Evolutionary conservation across 805 yeast genomes (phyloP).

Genomic region (Sugiyamaella qingdaonensis): DNA sequence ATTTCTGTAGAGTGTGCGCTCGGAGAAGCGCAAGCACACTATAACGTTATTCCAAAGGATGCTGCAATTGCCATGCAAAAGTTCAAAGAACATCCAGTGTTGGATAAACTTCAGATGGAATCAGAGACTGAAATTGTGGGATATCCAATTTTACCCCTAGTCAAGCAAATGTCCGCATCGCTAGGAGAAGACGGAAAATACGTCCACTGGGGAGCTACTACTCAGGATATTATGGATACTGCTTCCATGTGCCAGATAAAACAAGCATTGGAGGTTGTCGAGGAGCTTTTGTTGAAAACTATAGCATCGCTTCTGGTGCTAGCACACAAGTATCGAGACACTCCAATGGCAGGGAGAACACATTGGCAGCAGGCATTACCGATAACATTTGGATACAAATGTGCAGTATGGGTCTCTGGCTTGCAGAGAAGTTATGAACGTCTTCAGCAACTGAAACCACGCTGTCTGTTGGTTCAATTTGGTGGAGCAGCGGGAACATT

Average conservation of each 20-base stretch:
- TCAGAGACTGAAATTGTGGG: slow-evolving; percentile 4
- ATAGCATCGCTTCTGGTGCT: not conserved
- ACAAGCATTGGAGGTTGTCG: slow-evolving; percentile 1
- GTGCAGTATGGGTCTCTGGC: slow-evolving; percentile 7
- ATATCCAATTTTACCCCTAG: slow-evolving; percentile 1
- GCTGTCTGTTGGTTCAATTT: slow-evolving; percentile 3
- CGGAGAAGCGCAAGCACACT: not conserved
- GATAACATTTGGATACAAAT: slow-evolving; percentile 4
- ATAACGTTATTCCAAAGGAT: not conserved
- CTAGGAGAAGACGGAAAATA: slow-evolving; percentile 1
- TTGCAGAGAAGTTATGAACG: slow-evolving; percentile 3
- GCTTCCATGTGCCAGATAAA: slow-evolving; percentile 1
- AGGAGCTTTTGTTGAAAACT: not conserved
- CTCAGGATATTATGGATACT: slow-evolving; percentile 5
- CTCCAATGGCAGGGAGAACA: slow-evolving; percentile 6
- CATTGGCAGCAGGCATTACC: slow-evolving; percentile 9
- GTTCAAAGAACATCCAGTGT: not conserved
- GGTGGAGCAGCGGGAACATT: slow-evolving; percentile 5
- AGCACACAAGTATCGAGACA: not conserved
- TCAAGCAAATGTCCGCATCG: slow-evolving; percentile 3
- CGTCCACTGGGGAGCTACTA: slow-evolving; percentile 6
- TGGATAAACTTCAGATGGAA: not conserved
- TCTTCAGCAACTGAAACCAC: not conserved
- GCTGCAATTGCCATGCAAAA: not conserved
- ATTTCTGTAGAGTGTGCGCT: slow-evolving; percentile 1